Conservation (phyloP, 345 rosid species). For the Microcos paniculata region DNA sequence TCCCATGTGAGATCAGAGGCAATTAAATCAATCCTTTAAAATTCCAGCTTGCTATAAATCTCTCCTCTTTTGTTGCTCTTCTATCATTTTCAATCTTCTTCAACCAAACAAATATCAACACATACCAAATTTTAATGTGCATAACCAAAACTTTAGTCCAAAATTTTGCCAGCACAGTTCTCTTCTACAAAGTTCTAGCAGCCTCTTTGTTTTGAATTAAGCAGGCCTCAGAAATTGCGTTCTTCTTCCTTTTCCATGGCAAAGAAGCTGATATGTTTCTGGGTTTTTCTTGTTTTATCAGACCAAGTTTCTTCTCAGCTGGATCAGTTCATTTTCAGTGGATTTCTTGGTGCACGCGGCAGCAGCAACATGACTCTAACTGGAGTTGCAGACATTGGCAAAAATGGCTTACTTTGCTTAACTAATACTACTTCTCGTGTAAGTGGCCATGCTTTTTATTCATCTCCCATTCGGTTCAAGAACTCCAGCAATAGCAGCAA, state of each 20-base stretch:
- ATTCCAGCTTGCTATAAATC: background rate
- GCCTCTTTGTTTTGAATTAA: background rate
- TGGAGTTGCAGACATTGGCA: slow-evolving; percentile 51
- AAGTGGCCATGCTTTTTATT: slow-evolving; percentile 82
- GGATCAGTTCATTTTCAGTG: slow-evolving; percentile 41
- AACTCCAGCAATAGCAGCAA: slow-evolving; percentile 29
- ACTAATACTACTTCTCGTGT: slow-evolving; percentile 51
- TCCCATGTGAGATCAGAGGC: background rate
- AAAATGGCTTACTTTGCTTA: slow-evolving; percentile 55
- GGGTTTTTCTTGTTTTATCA: slow-evolving; percentile 28
- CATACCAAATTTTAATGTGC: background rate
- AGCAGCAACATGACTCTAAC: slow-evolving; percentile 42
- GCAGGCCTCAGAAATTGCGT: background rate
- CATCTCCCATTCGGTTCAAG: slow-evolving; percentile 60
- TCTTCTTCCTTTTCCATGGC: slow-evolving; percentile 28
- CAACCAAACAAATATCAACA: background rate
- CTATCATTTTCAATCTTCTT: background rate
- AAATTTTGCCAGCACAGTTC: no score
- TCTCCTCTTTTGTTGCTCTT: background rate
- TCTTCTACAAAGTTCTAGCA: no score
- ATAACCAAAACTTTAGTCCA: background rate
- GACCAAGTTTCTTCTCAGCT: slow-evolving; percentile 33
- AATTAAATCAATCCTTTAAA: background rate
- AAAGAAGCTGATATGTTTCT: slow-evolving; percentile 19
- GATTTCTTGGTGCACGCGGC: slow-evolving; percentile 38